phyloP scores from a whole-genome alignment of 805 yeast genomes.

The Saccharomyces eubayanus region DNA sequence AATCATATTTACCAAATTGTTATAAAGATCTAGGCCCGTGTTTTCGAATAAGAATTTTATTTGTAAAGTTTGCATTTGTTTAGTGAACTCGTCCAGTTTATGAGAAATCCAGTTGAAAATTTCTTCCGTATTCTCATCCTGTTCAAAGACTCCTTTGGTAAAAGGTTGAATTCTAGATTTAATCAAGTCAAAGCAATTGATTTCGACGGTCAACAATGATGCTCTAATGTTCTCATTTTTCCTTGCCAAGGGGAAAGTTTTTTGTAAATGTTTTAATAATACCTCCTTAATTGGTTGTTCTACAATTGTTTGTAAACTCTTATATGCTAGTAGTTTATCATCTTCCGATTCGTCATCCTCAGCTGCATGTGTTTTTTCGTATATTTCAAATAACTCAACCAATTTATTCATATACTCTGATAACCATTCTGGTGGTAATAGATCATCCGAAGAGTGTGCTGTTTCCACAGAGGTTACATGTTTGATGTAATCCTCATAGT shows the following conservation, averaged over 20 bases:
- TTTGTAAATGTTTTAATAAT: conserved; percentile 22
- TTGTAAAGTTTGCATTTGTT: conserved; percentile 37
- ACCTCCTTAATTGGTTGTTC: conserved; percentile 32
- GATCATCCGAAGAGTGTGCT: conserved; percentile 39
- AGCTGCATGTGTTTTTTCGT: conserved; percentile 32
- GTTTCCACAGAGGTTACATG: conserved; percentile 1
- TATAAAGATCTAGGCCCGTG: conserved; percentile 50
- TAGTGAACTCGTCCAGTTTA: conserved; percentile 25
- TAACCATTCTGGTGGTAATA: conserved; percentile 81
- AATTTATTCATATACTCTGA: conserved; percentile 43
- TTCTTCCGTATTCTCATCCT: conserved; percentile 21
- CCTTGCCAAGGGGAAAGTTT: conserved; percentile 25
- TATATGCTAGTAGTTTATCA: conserved; percentile 32
- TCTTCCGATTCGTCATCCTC: conserved; percentile 26
- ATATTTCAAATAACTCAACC: conserved; percentile 48
- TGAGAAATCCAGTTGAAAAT: conserved; percentile 23
- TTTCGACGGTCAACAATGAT: conserved; percentile 35
- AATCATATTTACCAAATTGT: conserved; percentile 63
- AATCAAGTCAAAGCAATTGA: conserved; percentile 56
- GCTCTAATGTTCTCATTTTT: conserved; percentile 20
- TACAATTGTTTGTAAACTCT: conserved; percentile 37
- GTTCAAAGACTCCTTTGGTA: conserved; percentile 30
- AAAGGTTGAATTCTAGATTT: conserved; percentile 42
- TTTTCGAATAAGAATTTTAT: conserved; percentile 40
- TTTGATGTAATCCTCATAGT: conserved; percentile 15